Base-by-base conservation (phyloP, 257 asterid species). In the Lavandula angustifolia region DNA sequence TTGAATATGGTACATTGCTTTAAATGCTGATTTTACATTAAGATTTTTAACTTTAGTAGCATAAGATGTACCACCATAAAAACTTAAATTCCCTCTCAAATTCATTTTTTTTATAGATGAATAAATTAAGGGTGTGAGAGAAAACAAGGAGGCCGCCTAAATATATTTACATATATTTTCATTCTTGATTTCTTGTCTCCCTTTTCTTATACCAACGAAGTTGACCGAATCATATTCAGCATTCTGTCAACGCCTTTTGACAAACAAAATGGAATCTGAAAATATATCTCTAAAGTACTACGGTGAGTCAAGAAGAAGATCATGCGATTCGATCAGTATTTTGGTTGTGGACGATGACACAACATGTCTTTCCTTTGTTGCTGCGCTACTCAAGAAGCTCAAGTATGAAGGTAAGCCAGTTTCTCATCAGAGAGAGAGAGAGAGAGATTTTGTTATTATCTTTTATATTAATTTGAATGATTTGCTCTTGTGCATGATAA, bases 321-420 rank as follows among this genome's bases (percentile, higher is more conserved):
- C 70, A 5, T 35, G 38, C 10, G 43, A 69, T 3, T 31, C 69
- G 3, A 59, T 73, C 13, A 86, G 60, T 62, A 67, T 79, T 79
- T 57, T 86, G 73, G 83, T 83, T 13, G 94, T 81, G 6, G 94
- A 86, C 48, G 85, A 83, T 70, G 92, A 82, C 70, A 58, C 69
- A 8, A 76, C 80, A 0, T 83, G 80, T 47, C 86, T 83, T 62
- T 12, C 87, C 51, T 46, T 81, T 34, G 78, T 78, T 67, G 78
- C 94, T 62, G 83, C 82, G 22, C 49, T 69, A 18, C 90, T 85
- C 13, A 79, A 65, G 70, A 77, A 70, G 59, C 73, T 74, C 54
- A 75, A 76, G 3, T 77, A 79, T 71, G 49, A 64, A 71, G 90
- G 94, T 83, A 22, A 22, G 27, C 27, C 27, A 22, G 1, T 22